phyloP scores from a whole-genome alignment of 805 yeast genomes.

The Wickerhamomyces silvicola region DNA sequence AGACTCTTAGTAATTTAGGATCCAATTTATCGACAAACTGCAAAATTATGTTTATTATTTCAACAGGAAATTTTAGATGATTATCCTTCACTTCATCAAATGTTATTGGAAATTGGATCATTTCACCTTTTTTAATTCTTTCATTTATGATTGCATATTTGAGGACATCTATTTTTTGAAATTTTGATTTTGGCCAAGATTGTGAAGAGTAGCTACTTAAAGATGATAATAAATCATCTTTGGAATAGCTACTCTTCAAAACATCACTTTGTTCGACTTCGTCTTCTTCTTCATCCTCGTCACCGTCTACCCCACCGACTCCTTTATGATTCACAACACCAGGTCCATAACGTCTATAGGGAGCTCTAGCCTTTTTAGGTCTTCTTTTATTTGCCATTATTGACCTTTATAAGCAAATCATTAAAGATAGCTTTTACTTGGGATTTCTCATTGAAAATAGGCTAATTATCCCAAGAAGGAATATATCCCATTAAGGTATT shows the following conservation, averaged over 20 bases:
- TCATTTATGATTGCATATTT: slow-evolving; percentile 26
- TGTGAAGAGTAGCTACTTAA: slow-evolving; percentile 12
- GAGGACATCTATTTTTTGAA: slow-evolving; percentile 43
- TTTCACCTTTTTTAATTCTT: slow-evolving; percentile 7
- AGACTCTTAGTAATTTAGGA: slow-evolving; percentile 51
- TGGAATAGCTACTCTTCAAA: slow-evolving; percentile 7
- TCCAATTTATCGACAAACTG: slow-evolving; percentile 28
- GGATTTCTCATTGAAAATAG: too few species aligned
- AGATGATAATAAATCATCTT: too few species aligned
- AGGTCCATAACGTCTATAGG: slow-evolving; percentile 68
- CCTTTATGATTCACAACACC: slow-evolving; percentile 28
- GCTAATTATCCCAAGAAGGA: too few species aligned
- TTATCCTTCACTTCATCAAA: background rate
- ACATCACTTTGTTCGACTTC: slow-evolving; percentile 18
- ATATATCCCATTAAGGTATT: too few species aligned
- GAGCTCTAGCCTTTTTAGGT: slow-evolving; percentile 76
- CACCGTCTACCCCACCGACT: slow-evolving; percentile 20
- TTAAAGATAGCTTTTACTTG: too few species aligned
- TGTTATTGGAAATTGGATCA: slow-evolving; percentile 10
- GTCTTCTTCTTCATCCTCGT: slow-evolving; percentile 25
- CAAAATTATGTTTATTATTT: slow-evolving; percentile 24
- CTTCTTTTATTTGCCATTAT: slow-evolving; percentile 81
- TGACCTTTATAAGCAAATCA: background rate
- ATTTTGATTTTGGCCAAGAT: slow-evolving; percentile 45
- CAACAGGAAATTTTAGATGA: slow-evolving; percentile 15